Conservation (phyloP, 2,329 filamentous ascomycete species). For the Aspergillus pseudonomiae region DNA sequence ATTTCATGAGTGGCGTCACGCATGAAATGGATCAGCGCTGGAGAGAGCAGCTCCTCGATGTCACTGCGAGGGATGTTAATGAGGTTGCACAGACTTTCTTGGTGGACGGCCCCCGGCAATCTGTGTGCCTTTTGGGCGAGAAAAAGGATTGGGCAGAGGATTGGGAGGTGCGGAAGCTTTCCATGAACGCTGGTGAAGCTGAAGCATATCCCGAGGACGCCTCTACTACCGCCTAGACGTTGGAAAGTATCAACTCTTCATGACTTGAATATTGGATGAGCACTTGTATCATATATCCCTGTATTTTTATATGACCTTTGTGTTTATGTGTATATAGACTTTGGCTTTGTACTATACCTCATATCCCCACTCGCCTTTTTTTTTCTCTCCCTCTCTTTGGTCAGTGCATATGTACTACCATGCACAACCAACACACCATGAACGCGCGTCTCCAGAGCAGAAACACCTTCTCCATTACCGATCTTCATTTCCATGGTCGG, state of each 20-base stretch:
- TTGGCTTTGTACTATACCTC: constrained; percentile 21
- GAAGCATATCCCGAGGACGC: constrained; percentile 28
- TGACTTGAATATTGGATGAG: neutral
- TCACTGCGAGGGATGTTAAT: constrained; percentile 77
- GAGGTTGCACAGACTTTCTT: constrained; percentile 81
- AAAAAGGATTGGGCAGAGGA: constrained; percentile 77
- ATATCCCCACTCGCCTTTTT: constrained; percentile 20
- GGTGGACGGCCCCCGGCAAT: constrained; percentile 65
- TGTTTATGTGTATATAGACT: constrained; percentile 27
- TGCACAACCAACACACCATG: neutral
- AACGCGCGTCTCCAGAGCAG: constrained; percentile 46
- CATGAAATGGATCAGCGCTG: constrained; percentile 86
- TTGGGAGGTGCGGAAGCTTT: constrained; percentile 78
- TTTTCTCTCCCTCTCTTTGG: neutral
- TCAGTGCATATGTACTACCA: neutral
- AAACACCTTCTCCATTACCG: constrained; percentile 53
- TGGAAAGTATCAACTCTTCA: neutral
- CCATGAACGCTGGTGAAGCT: constrained; percentile 56
- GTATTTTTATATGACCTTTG: constrained; percentile 13
- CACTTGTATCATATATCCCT: constrained; percentile 12
- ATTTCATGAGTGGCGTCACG: constrained; percentile 82
- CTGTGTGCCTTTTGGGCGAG: constrained; percentile 77
- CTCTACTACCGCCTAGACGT: constrained; percentile 29
- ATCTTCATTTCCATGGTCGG: constrained; percentile 49
- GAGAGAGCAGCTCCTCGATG: constrained; percentile 83